These are phyloP conservation scores for Alternaria incomplexa DNA, from an alignment of 2,329 filamentous ascomycete genomes.

Conservation along the genomic window DNA sequence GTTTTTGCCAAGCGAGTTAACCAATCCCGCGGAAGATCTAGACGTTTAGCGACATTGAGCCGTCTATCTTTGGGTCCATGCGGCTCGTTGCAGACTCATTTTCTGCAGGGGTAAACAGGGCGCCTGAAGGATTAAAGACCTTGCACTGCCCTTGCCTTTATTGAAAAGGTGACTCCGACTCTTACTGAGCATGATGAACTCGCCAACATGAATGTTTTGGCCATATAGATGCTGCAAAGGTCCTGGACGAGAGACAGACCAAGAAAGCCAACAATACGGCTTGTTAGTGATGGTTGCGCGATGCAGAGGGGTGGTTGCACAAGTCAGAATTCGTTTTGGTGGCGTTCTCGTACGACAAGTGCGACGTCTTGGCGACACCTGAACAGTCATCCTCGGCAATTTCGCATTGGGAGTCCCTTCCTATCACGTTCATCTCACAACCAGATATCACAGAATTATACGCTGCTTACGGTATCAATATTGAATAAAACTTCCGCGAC, in stretches of 20 bases:
- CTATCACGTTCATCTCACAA: not conserved
- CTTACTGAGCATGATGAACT: not conserved
- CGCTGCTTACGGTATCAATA: not conserved
- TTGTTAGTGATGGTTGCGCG: not conserved
- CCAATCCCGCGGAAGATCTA: conserved; percentile 13
- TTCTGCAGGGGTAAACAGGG: conserved; percentile 15
- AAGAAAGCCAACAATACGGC: not conserved
- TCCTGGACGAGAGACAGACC: not conserved
- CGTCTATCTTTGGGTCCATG: conserved; percentile 24
- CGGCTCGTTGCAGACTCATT: conserved; percentile 10
- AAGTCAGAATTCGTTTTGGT: conserved; percentile 5
- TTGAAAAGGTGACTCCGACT: conserved; percentile 13
- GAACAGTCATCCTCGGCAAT: conserved; percentile 4
- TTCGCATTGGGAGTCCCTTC: not conserved
- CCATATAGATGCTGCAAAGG: not conserved
- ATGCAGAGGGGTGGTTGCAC: not conserved
- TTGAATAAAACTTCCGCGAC: not conserved
- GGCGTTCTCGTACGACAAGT: conserved; percentile 11
- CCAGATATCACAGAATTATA: not conserved
- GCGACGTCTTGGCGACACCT: conserved; percentile 12
- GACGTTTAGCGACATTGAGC: conserved; percentile 22
- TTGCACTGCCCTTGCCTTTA: conserved; percentile 16
- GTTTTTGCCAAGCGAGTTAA: conserved; percentile 10
- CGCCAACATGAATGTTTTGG: not conserved
- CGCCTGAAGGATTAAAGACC: conserved; percentile 15